These are phyloP conservation scores for Blastobotrys apis DNA, from an alignment of 1,139 yeast genomes.

Conservation along the genomic window DNA sequence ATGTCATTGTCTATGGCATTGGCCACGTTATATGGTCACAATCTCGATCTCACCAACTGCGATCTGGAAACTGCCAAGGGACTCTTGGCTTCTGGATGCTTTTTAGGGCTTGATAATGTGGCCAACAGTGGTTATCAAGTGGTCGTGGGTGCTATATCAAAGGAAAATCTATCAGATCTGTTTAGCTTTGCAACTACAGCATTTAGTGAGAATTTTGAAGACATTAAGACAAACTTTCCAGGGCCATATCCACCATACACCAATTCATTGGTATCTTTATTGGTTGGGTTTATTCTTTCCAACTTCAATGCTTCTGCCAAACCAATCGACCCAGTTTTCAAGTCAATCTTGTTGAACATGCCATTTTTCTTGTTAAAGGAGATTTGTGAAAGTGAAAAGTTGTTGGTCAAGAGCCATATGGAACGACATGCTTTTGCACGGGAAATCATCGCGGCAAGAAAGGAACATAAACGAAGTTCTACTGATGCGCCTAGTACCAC, in stretches of 20 bases:
- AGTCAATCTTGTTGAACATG: conserved; percentile 22
- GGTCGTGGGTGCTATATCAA: conserved; percentile 20
- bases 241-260: conserved; percentile 38
- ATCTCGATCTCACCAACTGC: conserved; percentile 25
- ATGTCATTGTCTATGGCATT: conserved; percentile 32
- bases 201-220: conserved; percentile 14
- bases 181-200: conserved; percentile 26
- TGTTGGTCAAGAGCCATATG: conserved; percentile 29
- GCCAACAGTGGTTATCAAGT: conserved; percentile 28
- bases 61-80: conserved; percentile 30
- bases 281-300: conserved; percentile 27
- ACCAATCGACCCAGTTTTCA: conserved; percentile 22
- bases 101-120: conserved; percentile 32
- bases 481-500: conserved; percentile 8
- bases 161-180: conserved; percentile 25
- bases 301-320: conserved; percentile 23
- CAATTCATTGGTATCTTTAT: conserved; percentile 22
- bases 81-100: conserved; percentile 31
- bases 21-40: conserved; percentile 35
- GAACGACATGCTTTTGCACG: conserved; percentile 33
- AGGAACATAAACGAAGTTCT: conserved; percentile 20
- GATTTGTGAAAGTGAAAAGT: conserved; percentile 29
- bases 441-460: conserved; percentile 27
- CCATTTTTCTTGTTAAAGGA: conserved; percentile 32
- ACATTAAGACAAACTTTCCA: conserved; percentile 22